Conservation (phyloP, 345 rosid genomes). For the Moricandia moricandioides region DNA sequence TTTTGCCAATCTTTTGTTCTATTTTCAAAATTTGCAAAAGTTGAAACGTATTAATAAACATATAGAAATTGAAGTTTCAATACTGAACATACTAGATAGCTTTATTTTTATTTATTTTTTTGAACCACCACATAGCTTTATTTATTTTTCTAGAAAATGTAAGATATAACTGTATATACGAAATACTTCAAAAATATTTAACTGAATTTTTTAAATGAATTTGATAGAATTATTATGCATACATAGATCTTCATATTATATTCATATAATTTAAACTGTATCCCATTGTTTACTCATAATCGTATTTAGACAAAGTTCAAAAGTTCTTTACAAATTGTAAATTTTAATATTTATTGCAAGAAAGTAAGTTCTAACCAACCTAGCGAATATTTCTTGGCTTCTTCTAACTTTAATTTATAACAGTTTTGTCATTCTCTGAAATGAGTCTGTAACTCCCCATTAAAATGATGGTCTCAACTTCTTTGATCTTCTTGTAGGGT, state of each 20-base stretch:
- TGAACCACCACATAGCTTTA: neutral
- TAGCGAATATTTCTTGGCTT: constrained; percentile 15
- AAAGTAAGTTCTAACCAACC: constrained; percentile 10
- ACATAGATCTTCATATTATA: neutral
- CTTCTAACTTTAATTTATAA: constrained; percentile 27
- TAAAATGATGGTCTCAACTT: neutral
- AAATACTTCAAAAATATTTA: neutral
- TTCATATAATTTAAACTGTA: neutral
- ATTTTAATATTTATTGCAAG: neutral
- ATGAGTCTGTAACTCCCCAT: constrained; percentile 5
- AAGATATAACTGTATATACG: neutral
- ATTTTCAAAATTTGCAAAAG: too few species aligned
- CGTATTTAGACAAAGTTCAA: neutral
- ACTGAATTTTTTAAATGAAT: neutral
- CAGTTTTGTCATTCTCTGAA: constrained; percentile 26
- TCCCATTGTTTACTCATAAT: neutral
- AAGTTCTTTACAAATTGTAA: neutral
- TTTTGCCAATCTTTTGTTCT: too few species aligned
- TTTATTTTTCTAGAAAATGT: neutral
- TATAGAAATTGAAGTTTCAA: too few species aligned
- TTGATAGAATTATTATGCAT: neutral
- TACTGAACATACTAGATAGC: too few species aligned
- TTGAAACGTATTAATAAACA: too few species aligned
- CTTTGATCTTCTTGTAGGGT: neutral
- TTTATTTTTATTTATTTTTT: too few species aligned